Evolutionary conservation across 148 eudicot species (phyloP).

Genomic region (Vaccinium macrocarpon): DNA sequence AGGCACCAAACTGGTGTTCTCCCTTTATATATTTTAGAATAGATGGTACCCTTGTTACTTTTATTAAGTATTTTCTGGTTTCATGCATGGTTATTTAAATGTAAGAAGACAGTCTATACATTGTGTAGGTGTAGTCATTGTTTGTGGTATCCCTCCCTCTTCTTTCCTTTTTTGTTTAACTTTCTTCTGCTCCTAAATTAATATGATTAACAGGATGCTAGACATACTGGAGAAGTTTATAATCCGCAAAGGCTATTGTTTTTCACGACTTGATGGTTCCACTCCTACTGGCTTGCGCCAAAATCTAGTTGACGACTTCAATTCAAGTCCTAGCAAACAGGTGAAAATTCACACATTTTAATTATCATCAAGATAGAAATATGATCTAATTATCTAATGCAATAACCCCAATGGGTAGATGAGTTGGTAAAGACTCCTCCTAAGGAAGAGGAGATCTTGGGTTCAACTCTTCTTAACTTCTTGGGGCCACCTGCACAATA

Average conservation of each 20-base stretch:
- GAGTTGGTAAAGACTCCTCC: no score
- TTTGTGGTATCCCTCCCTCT: background rate
- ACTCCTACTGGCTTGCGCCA: conserved; percentile 88
- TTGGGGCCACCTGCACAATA: no score
- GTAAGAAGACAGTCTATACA: background rate
- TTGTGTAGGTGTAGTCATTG: background rate
- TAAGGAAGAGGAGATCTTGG: no score
- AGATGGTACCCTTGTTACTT: background rate
- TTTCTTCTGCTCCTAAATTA: conserved; percentile 16
- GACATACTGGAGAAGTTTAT: conserved; percentile 87
- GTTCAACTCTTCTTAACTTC: no score
- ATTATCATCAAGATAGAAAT: background rate
- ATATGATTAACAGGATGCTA: conserved; percentile 64
- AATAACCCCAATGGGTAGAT: no score
- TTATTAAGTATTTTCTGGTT: background rate
- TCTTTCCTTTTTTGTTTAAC: background rate
- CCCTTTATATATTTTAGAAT: no score
- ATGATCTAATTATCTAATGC: background rate
- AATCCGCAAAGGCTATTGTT: conserved; percentile 87
- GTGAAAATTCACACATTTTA: conserved; percentile 22
- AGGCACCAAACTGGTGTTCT: no score
- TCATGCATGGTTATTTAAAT: background rate
- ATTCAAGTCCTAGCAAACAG: conserved; percentile 99
- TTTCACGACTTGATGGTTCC: conserved; percentile 91
- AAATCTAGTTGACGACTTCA: conserved; percentile 88